Conservation (phyloP, 2,329 filamentous ascomycete species). For the Cryphonectria carpinicola region DNA sequence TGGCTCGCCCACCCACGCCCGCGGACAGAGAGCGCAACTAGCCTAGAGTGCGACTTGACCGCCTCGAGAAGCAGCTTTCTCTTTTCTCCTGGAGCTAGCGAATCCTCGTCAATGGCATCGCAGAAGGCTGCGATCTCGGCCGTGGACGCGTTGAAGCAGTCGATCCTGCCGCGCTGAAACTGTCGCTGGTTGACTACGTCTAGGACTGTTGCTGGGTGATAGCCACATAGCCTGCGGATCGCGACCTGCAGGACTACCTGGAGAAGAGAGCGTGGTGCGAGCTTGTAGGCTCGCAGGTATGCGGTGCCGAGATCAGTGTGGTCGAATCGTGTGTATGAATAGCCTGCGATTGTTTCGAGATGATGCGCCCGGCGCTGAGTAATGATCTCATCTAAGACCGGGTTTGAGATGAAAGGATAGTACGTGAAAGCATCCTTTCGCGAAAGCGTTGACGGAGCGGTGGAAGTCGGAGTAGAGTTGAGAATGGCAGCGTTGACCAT, state of each 20-base stretch:
- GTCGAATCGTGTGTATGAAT: constrained; percentile 26
- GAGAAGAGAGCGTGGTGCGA: constrained; percentile 28
- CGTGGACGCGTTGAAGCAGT: constrained; percentile 23
- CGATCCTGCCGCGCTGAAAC: constrained; percentile 32
- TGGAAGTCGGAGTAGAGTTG: background rate
- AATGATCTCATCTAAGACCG: constrained; percentile 26
- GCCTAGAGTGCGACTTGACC: background rate
- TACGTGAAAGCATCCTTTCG: constrained; percentile 4
- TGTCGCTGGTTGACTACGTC: constrained; percentile 31
- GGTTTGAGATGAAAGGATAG: background rate
- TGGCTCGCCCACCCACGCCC: background rate
- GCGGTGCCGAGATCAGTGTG: constrained; percentile 15
- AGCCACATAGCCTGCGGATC: constrained; percentile 28
- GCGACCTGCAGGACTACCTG: constrained; percentile 32
- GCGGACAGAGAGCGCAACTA: background rate
- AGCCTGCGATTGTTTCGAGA: background rate
- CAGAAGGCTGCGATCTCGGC: constrained; percentile 29
- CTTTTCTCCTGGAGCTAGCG: background rate
- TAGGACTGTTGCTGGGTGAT: constrained; percentile 26
- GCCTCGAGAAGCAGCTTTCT: background rate
- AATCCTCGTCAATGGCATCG: constrained; percentile 8
- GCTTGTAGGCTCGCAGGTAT: background rate
- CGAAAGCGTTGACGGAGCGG: background rate
- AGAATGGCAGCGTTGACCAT: constrained; percentile 25
- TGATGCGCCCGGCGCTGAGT: constrained; percentile 14